A percentile compares a stretch with the other conserved stretches of the same genome.
Evolutionary conservation across 345 rosid genomes (phyloP).

Genomic region (Alliaria petiolata): DNA sequence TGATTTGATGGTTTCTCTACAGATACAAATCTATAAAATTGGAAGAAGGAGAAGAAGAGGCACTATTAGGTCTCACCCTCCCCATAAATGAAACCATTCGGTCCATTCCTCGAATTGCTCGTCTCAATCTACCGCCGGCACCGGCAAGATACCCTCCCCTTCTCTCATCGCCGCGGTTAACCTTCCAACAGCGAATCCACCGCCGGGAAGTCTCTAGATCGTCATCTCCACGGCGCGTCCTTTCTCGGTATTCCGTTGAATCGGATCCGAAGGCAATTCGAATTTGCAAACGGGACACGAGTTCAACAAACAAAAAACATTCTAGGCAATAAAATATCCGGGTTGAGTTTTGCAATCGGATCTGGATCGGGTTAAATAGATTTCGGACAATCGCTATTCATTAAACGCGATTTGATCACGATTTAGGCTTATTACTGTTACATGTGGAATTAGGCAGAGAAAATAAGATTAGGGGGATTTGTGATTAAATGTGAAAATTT

Average conservation of each 20-base stretch:
- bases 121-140: slow-evolving; percentile 41
- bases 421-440: too few species aligned
- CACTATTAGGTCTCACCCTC: slow-evolving; percentile 39
- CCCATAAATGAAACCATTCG: slow-evolving; percentile 55
- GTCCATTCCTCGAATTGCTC: slow-evolving; percentile 58
- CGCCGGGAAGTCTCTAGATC: slow-evolving; percentile 82
- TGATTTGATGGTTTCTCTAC: neutral
- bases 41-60: slow-evolving; percentile 15
- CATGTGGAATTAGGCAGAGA: too few species aligned
- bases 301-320: too few species aligned
- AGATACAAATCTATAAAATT: slow-evolving; percentile 4
- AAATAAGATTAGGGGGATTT: too few species aligned
- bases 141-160: slow-evolving; percentile 46
- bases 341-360: too few species aligned
- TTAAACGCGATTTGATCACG: too few species aligned
- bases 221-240: slow-evolving; percentile 52
- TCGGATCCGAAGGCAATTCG: slow-evolving; percentile 49
- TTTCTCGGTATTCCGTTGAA: neutral
- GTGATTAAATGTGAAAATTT: too few species aligned
- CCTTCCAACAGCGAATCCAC: slow-evolving; percentile 82
- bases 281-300: slow-evolving; percentile 77
- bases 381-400: too few species aligned
- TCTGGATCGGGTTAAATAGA: too few species aligned
- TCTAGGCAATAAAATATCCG: too few species aligned
- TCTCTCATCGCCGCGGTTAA: slow-evolving; percentile 44